Base-by-base conservation (phyloP, 2,329 filamentous ascomycete species). In the Cladosporium cucumerinum region DNA sequence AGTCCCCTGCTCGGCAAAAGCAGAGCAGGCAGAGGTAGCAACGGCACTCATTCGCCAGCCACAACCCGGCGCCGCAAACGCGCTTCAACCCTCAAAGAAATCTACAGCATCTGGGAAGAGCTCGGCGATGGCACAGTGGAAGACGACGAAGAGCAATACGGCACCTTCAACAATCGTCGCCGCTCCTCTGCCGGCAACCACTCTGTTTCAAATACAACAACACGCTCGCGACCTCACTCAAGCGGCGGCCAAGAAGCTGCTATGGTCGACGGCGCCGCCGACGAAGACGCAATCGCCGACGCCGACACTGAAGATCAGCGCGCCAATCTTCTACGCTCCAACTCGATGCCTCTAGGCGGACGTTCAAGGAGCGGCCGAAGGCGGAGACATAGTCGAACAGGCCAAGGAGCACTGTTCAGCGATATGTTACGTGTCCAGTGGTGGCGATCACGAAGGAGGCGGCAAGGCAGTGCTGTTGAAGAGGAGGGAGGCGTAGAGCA, bases 31-130 rank as follows among this genome's bases (percentile, higher is more conserved):
- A 46, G 64, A 26, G 52, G 51, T 18, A 63, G 62, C 46, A 61
- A 55, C n/a, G 48, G 48, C 25, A 46, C 55, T 1, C 62, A 68
- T 36, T 52, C 65, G 21, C 69, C 68, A 49, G 66, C 66, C 8
- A 66, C 62, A 46, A 62, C 60, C 2, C 68, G 66, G 28, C 69
- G 69, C 16, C 69, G 74, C 6, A 73, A 71, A 61, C 69, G 74
- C 23, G 74, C 74, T 11, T 65, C 71, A 3, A 76, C 74, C 2
- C 68, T 76, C 23, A 74, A 70, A 58, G 74, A 75, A 46, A 69
- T 76, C 30, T 68, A 69, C 39, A 67, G 69, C 36, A 75, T 76
- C 32, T 76, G 74, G 74, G 71, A 74, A 30, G 70, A 73, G 10
- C 65, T 74, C 0, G 73, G 68, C 23, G 73, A 73, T 52, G 64